Base-by-base conservation (phyloP, 495 filamentous ascomycete genomes). In the Margaritispora aquatica region DNA sequence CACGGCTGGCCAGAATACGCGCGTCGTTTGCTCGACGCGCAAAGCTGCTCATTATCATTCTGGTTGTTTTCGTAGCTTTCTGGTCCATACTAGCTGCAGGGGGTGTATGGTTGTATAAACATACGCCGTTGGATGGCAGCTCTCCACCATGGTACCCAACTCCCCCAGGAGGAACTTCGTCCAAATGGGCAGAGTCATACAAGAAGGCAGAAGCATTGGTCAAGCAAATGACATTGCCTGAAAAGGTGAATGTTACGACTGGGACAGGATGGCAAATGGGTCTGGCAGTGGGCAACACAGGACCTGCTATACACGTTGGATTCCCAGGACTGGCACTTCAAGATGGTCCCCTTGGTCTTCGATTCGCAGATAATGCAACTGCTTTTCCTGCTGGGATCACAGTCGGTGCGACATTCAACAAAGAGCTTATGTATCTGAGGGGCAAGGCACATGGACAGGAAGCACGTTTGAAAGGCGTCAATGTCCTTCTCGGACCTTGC, bases 221-320 rank as follows among this genome's bases (percentile, higher is more conserved):
- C 0, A 69, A 74, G 54, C 78, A 80, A 68, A 96, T 98, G 93
- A 90, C 83, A 10, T 72, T 98, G 36, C 75, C 87, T 26, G 93
- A 96, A 68, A 98, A 97, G 70, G 88, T 98, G 55, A 97, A 97
- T 70, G 78, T 97, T 63, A 97, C 94, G 0, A 96, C 92, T 0
- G 93, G 93, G 0, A 92, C 84, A 0, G 93, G 94, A 8, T 97
- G 92, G 93, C 75, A 80, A 69, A 93, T 93, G 87, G 90, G 87
- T 0, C 77, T 91, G 50, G 94, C 92, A 56, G 91, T 97, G 4
- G 94, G 93, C 19, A 96, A 96, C 70, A 96, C 91, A 7, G 89
- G 80, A 0, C 81, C 87, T 27, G 88, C 88, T 1, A 71, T 80
- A 8, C 61, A 77, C 50, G 85, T 90, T 19, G 82, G 83, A 20